Conservation (phyloP, 306 rosid genomes). For the Calophaca sinica region DNA sequence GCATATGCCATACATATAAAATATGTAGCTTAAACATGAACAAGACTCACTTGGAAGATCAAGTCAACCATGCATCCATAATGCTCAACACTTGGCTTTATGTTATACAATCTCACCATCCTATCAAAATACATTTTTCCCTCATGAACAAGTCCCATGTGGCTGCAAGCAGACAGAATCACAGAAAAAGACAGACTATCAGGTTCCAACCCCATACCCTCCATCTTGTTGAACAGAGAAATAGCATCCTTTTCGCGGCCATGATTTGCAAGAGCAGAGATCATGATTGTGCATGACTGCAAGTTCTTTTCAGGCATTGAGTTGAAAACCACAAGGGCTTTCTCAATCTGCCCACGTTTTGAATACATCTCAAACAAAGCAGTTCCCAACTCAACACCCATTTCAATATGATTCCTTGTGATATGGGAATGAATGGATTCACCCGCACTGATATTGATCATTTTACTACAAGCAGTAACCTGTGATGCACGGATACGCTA, state of each 20-base stretch:
- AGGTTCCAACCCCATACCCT: slow-evolving; percentile 52
- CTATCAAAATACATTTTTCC: slow-evolving; percentile 60
- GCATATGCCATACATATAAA: slow-evolving; percentile 26
- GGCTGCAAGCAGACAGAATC: slow-evolving; percentile 76
- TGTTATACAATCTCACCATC: slow-evolving; percentile 59
- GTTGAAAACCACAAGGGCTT: slow-evolving; percentile 54
- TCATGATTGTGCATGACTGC: slow-evolving; percentile 72
- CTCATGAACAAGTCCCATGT: slow-evolving; percentile 64
- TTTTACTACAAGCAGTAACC: slow-evolving; percentile 52
- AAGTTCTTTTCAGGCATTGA: slow-evolving; percentile 59
- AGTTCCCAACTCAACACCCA: slow-evolving; percentile 62
- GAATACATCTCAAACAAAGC: slow-evolving; percentile 68
- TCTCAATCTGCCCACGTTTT: slow-evolving; percentile 58
- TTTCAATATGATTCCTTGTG: slow-evolving; percentile 37
- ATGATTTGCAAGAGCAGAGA: slow-evolving; percentile 68
- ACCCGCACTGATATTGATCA: slow-evolving; percentile 50
- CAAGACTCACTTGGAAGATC: slow-evolving; percentile 1
- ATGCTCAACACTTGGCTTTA: slow-evolving; percentile 65
- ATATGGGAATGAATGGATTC: slow-evolving; percentile 60
- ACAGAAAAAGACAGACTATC: slow-evolving; percentile 64
- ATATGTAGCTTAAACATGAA: slow-evolving; percentile 14
- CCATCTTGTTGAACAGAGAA: slow-evolving; percentile 57
- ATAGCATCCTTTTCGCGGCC: slow-evolving; percentile 55
- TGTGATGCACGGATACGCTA: no score
- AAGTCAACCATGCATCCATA: slow-evolving; percentile 74